These are phyloP conservation scores for Saprolegnia diclina DNA, from an alignment of 352 stramenopile genomes.

Conservation along the genomic window DNA sequence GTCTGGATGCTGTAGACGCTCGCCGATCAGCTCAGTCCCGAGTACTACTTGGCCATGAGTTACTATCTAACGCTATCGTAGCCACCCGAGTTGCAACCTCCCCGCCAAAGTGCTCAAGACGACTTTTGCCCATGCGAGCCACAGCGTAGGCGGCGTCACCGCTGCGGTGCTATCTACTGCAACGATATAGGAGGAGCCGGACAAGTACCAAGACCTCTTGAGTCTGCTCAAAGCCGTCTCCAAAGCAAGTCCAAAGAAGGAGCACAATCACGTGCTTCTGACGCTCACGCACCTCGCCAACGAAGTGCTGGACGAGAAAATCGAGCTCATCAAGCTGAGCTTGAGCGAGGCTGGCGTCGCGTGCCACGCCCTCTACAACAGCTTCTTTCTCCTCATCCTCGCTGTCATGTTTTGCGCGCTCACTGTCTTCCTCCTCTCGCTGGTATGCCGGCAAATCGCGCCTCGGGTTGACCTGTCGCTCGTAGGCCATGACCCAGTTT, in stretches of 20 bases:
- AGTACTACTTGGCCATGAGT: too few relatives aligned
- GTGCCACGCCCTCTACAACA: conserved; percentile 15
- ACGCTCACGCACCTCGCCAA: conserved; percentile 7
- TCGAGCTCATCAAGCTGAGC: conserved; percentile 19
- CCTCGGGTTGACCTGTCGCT: neutral
- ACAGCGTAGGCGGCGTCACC: too few relatives aligned
- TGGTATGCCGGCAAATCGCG: neutral
- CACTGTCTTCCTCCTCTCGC: conserved; percentile 8
- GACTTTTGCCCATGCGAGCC: too few relatives aligned
- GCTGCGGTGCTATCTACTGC: too few relatives aligned
- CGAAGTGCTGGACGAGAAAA: conserved; percentile 3
- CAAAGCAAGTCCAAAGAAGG: neutral
- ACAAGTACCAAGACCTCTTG: neutral
- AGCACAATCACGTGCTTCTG: neutral
- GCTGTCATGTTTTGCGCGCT: conserved; percentile 14
- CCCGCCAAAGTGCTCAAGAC: too few relatives aligned
- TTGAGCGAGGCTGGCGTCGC: conserved; percentile 9
- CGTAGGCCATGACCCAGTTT: conserved; percentile 20
- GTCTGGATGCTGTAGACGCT: too few relatives aligned
- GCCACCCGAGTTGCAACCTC: too few relatives aligned
- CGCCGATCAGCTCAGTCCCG: too few relatives aligned
- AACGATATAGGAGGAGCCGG: neutral
- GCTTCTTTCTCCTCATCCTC: conserved; percentile 3
- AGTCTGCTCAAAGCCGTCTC: neutral
- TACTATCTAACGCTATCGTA: too few relatives aligned